Evolutionary conservation across 371 early-diverging fungal genomes (phyloP).

Genomic region (Hamiltosporidium magnivora): DNA sequence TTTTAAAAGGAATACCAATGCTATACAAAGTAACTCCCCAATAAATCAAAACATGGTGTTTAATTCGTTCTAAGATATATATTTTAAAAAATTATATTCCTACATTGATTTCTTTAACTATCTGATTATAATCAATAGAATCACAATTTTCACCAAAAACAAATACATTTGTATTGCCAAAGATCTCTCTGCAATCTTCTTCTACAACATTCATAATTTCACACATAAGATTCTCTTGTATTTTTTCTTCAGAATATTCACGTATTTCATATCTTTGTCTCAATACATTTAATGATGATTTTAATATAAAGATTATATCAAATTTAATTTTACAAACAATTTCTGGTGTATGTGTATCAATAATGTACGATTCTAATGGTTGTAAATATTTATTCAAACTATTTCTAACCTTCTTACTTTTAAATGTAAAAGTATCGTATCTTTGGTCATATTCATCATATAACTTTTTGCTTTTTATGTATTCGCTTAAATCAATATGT

Average conservation of each 20-base stretch:
- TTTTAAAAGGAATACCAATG: no score
- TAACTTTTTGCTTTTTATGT: constrained; percentile 46
- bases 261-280: constrained; percentile 37
- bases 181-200: constrained; percentile 27
- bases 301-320: constrained; percentile 46
- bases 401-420: constrained; percentile 29
- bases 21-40: no score
- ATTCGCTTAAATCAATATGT: constrained; percentile 37
- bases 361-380: constrained; percentile 24
- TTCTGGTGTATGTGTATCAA: constrained; percentile 53
- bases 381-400: constrained; percentile 28
- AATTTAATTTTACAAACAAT: constrained; percentile 27
- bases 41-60: no score
- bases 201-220: constrained; percentile 49
- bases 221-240: constrained; percentile 50
- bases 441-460: constrained; percentile 28
- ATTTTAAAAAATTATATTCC: no score
- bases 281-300: constrained; percentile 22
- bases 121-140: no score
- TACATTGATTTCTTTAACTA: no score
- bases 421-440: constrained; percentile 47
- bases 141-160: no score
- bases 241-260: constrained; percentile 46
- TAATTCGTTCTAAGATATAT: no score
- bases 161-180: constrained; percentile 16